Conservation (phyloP, 352 stramenopile species). For the Thalassiosira pacifica region DNA sequence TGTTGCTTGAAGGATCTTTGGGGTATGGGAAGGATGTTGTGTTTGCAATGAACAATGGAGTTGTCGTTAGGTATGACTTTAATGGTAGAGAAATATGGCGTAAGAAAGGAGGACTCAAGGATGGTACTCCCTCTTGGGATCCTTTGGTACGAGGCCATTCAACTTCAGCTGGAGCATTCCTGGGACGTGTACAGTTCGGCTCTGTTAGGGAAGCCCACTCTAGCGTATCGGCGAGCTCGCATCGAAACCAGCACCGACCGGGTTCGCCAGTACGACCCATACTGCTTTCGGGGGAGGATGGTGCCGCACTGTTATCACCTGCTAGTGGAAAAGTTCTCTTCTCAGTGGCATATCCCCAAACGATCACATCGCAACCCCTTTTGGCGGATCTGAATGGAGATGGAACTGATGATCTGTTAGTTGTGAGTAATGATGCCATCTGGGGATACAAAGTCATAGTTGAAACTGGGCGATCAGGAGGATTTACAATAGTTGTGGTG, state of each 20-base stretch:
- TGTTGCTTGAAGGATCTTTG: slow-evolving; percentile 74
- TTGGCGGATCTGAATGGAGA: slow-evolving; percentile 83
- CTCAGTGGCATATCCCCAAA: slow-evolving; percentile 75
- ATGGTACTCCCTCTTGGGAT: slow-evolving; percentile 62
- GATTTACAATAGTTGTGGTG: slow-evolving; percentile 74
- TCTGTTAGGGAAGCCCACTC: slow-evolving; percentile 55
- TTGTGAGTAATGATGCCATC: slow-evolving; percentile 77
- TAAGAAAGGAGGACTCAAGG: slow-evolving; percentile 58
- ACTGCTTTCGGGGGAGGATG: slow-evolving; percentile 80
- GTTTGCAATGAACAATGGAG: slow-evolving; percentile 82
- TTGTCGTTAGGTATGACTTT: slow-evolving; percentile 77
- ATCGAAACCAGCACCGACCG: slow-evolving; percentile 60
- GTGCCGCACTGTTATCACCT: slow-evolving; percentile 71
- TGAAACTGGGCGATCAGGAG: slow-evolving; percentile 59
- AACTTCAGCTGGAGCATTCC: slow-evolving; percentile 31
- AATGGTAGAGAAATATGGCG: slow-evolving; percentile 67
- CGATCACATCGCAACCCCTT: slow-evolving; percentile 62
- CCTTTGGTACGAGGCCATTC: slow-evolving; percentile 1
- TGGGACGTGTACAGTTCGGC: slow-evolving; percentile 67
- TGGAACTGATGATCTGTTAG: slow-evolving; percentile 83
- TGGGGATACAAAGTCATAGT: slow-evolving; percentile 83
- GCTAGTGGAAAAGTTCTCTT: slow-evolving; percentile 72
- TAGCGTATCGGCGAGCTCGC: slow-evolving; percentile 62
- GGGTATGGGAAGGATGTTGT: slow-evolving; percentile 77
- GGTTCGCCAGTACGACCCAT: slow-evolving; percentile 72